phyloP scores from a whole-genome alignment of 306 rosid genomes.

The Oxytropis ochrocephala region DNA sequence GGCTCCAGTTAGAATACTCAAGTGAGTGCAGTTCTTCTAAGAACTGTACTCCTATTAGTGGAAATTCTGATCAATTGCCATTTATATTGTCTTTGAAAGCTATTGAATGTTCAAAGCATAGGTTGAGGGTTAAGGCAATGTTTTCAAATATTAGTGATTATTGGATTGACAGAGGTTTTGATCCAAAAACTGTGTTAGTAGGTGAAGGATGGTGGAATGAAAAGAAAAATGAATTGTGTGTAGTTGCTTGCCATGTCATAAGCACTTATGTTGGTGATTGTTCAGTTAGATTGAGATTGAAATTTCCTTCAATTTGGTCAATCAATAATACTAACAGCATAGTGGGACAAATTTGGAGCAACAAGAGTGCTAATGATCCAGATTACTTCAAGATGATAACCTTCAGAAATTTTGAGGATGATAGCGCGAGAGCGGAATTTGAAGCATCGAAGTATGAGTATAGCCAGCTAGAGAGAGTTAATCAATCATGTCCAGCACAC shows the following conservation, averaged over 20 bases:
- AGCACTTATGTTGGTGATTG: slow-evolving; percentile 47
- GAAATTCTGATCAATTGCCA: slow-evolving; percentile 25
- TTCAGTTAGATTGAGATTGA: slow-evolving; percentile 39
- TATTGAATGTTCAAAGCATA: slow-evolving; percentile 26
- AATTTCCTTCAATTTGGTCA: slow-evolving; percentile 44
- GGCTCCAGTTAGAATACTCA: slow-evolving; percentile 35
- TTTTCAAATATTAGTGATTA: slow-evolving; percentile 5
- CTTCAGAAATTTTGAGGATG: background rate
- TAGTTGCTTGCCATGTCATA: slow-evolving; percentile 37
- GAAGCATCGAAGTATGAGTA: slow-evolving; percentile 37
- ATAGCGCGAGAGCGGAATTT: background rate
- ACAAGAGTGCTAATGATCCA: slow-evolving; percentile 27
- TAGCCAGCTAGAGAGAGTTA: slow-evolving; percentile 32
- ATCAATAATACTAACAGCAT: slow-evolving; percentile 28
- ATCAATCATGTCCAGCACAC: slow-evolving; percentile 21
- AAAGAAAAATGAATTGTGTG: slow-evolving; percentile 21
- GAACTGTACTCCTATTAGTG: slow-evolving; percentile 41
- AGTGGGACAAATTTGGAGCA: slow-evolving; percentile 60
- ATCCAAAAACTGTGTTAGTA: slow-evolving; percentile 29
- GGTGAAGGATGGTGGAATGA: slow-evolving; percentile 66
- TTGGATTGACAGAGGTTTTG: slow-evolving; percentile 10
- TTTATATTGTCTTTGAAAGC: slow-evolving; percentile 15
- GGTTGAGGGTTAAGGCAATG: slow-evolving; percentile 30
- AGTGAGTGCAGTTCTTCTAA: slow-evolving; percentile 33
- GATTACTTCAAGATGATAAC: slow-evolving; percentile 37